Percentiles rank a stretch among this genome's conserved stretches.
These are phyloP conservation scores for Nemania abortiva DNA, from an alignment of 2,329 filamentous ascomycete species.

Conservation along the genomic window DNA sequence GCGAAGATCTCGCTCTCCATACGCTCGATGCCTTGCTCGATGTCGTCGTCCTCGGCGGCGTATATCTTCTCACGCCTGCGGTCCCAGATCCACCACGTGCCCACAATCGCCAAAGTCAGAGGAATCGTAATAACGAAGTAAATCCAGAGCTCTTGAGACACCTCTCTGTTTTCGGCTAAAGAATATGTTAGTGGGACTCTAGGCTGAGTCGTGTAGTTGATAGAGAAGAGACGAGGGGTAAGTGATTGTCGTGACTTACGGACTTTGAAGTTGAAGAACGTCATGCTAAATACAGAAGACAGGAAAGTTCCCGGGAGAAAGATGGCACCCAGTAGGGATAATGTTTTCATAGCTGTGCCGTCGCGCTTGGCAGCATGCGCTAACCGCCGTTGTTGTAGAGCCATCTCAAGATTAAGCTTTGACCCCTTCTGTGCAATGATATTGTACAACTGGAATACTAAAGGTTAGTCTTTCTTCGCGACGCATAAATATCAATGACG, in stretches of 20 bases:
- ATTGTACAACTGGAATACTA: constrained; percentile 67
- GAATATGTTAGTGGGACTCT: constrained; percentile 20
- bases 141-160: constrained; percentile 69
- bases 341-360: constrained; percentile 73
- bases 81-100: constrained; percentile 68
- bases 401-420: constrained; percentile 73
- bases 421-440: constrained; percentile 75
- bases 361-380: constrained; percentile 72
- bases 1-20: constrained; percentile 70
- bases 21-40: constrained; percentile 66
- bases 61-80: constrained; percentile 62
- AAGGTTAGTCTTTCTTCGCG: constrained; percentile 25
- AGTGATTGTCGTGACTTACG: constrained; percentile 49
- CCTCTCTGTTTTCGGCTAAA: constrained; percentile 53
- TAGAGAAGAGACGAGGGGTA: constrained; percentile 2
- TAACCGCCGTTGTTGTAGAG: constrained; percentile 69
- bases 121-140: constrained; percentile 73
- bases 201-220: not conserved
- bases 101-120: constrained; percentile 66
- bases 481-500: constrained; percentile 45
- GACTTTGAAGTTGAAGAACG: constrained; percentile 72
- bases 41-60: constrained; percentile 61
- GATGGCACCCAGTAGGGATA: constrained; percentile 72
- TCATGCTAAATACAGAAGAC: constrained; percentile 74
- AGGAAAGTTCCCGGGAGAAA: constrained; percentile 73